These are phyloP conservation scores for Ascochyta viciae-villosae DNA, from an alignment of 2,329 filamentous ascomycete species.

Conservation along the genomic window DNA sequence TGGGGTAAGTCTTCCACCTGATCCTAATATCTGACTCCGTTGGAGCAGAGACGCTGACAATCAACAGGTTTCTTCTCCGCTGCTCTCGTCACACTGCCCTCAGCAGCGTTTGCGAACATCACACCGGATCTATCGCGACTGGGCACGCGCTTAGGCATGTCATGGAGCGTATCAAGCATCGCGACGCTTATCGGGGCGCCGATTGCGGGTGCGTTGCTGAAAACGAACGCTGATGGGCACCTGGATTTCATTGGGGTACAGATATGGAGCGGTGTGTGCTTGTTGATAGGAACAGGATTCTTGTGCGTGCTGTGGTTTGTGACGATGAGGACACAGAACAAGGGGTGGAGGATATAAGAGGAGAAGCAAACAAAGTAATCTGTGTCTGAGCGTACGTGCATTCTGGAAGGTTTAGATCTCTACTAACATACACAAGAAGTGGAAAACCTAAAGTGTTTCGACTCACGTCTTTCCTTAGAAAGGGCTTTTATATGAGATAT, in stretches of 20 bases:
- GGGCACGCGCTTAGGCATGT: conserved; percentile 48
- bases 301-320: conserved; percentile 36
- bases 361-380: neutral
- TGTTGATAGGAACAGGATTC: conserved; percentile 39
- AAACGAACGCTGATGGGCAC: conserved; percentile 25
- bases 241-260: conserved; percentile 43
- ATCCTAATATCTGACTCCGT: neutral
- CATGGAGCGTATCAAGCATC: conserved; percentile 46
- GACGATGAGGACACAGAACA: conserved; percentile 33
- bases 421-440: too few relatives aligned
- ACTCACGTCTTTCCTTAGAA: too few relatives aligned
- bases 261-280: conserved; percentile 45
- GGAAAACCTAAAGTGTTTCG: too few relatives aligned
- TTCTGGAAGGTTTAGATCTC: too few relatives aligned
- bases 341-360: conserved; percentile 40
- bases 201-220: conserved; percentile 45
- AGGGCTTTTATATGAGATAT: too few relatives aligned
- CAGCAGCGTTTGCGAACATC: conserved; percentile 47
- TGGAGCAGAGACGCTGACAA: neutral
- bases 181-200: conserved; percentile 47
- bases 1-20: conserved; percentile 37
- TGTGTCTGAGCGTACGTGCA: neutral
- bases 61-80: conserved; percentile 47
- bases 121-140: conserved; percentile 46
- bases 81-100: conserved; percentile 47